Conservation (phyloP, 108 stramenopile genomes). For the Cyclotella cryptica region DNA sequence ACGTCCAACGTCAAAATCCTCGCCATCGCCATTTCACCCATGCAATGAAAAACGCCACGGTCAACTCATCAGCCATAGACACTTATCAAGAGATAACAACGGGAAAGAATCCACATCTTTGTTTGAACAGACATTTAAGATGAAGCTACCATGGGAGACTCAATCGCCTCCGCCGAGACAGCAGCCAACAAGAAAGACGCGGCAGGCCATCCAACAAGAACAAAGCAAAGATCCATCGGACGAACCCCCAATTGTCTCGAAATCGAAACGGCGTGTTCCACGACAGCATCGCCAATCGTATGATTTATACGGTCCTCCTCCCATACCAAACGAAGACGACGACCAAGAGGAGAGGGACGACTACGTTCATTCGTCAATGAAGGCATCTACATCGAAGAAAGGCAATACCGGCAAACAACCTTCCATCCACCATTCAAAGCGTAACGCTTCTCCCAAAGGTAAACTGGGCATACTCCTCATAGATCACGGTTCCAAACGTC, state of each 20-base stretch:
- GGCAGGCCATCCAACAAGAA: not conserved
- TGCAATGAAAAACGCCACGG: too few species aligned
- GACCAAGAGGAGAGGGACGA: not conserved
- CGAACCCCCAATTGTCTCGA: not conserved
- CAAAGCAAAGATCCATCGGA: not conserved
- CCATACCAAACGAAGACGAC: not conserved
- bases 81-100: not conserved
- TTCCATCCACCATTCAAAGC: not conserved
- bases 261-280: not conserved
- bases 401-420: not conserved
- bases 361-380: not conserved
- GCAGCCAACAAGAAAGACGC: not conserved
- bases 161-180: not conserved
- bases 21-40: too few species aligned
- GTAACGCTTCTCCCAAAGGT: too few species aligned
- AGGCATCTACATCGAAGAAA: not conserved
- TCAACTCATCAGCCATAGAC: too few species aligned
- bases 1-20: too few species aligned
- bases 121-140: not conserved
- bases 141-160: not conserved
- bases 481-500: constrained; percentile 90
- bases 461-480: constrained; percentile 87
- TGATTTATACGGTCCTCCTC: constrained; percentile 9
- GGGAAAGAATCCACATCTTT: not conserved
- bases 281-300: not conserved